Conservation (phyloP, 768 basidiomycete species). For the Calvatia gigantea region DNA sequence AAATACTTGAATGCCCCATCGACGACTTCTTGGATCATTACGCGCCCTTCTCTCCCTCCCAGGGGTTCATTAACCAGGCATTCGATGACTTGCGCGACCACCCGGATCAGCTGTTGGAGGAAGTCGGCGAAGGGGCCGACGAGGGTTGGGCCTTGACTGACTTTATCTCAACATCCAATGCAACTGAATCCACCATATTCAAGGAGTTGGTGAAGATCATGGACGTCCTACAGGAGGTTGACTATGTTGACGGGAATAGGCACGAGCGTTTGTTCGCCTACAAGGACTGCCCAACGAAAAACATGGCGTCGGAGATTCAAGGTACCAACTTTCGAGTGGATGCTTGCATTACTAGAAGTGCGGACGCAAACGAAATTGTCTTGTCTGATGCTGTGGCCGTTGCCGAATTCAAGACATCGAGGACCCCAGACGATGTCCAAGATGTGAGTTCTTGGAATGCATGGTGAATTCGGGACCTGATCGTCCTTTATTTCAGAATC, state of each 20-base stretch:
- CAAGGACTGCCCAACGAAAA: background rate
- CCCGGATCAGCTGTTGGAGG: background rate
- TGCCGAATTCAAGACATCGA: background rate
- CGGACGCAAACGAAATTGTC: background rate
- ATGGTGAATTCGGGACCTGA: background rate
- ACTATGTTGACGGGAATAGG: background rate
- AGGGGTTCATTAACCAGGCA: background rate
- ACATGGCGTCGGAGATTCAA: background rate
- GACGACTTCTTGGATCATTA: background rate
- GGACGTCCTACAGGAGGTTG: background rate
- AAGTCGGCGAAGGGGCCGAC: background rate
- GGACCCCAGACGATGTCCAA: too few relatives aligned
- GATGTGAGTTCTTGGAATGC: background rate
- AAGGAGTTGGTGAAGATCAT: background rate
- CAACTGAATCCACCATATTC: background rate
- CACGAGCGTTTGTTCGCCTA: background rate
- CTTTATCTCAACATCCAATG: too few relatives aligned
- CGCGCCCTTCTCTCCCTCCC: background rate
- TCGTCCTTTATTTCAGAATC: background rate
- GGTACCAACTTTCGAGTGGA: background rate
- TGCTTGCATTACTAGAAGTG: background rate
- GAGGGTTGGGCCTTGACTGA: too few relatives aligned
- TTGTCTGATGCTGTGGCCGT: background rate
- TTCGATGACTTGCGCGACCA: background rate
- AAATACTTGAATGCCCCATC: background rate